Evolutionary conservation across 2,329 filamentous ascomycete species (phyloP), one percentile per base, ranked within the genome.

Genomic region (Dactylellina parvicollis): DNA sequence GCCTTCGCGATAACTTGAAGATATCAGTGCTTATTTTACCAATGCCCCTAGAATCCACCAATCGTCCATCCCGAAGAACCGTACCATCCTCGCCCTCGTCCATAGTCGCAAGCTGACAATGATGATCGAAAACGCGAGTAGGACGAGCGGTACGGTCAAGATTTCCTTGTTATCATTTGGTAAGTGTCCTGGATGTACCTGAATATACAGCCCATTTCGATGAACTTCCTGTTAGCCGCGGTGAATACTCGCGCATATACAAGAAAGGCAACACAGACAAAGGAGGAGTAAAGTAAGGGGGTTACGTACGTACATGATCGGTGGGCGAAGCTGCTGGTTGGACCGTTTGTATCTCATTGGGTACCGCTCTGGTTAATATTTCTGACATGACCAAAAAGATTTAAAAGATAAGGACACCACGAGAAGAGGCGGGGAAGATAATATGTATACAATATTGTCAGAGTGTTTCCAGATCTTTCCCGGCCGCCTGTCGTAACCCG

Each of bases 181-280:
- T 38, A 73, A 60, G 28, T 66, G 69, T 22, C 69, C 69, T 61
- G 69, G 69, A 61, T 73, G 69, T 46, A 73, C 69, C 69, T 73
- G 69, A 38, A 73, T 50, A 28, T 42, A 26, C 12, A 24, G 22
- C 57, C 44, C 14, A 22, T 34, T 26, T 50, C 69, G 54, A 42
- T 18, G 47, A 36, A 16, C 38, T 34, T 9, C 40, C 59, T 72
- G 55, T 73, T 66, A 73, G 69, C 60, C n/a, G n/a, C n/a, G n/a
- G 44, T 20, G 20, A 44, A 5, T 12, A 14, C 7, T 28, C n/a
- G 24, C n/a, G 18, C 24, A 52, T 67, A 56, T 56, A 56, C 18
- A 40, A 24, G 36, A 50, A n/a, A 26, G 14, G 5, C 10, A 28
- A 8, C 3, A 32, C 14, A 42, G 10, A 20, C n/a, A 32, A 38